Percentiles rank a stretch among this genome's conserved stretches.
These are phyloP conservation scores for Alternaria sp. DNA, from an alignment of 2,329 filamentous ascomycete species.

Conservation along the genomic window DNA sequence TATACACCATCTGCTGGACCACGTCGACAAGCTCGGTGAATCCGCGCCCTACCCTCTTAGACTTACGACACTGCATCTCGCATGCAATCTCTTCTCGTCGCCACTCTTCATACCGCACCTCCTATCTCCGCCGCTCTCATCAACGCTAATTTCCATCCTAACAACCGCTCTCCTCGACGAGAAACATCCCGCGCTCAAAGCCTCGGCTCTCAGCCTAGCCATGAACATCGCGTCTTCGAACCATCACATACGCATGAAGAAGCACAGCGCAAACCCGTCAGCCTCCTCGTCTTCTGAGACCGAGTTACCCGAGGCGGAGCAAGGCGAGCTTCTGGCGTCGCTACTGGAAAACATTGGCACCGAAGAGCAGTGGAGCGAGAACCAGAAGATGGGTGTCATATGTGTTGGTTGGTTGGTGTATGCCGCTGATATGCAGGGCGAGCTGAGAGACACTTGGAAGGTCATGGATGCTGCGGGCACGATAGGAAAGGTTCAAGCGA, in stretches of 20 bases:
- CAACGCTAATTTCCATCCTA: conserved; percentile 70
- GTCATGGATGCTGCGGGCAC: conserved; percentile 76
- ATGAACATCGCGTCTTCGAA: conserved; percentile 81
- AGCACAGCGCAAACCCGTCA: conserved; percentile 44
- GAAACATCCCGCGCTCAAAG: conserved; percentile 73
- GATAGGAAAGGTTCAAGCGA: conserved; percentile 51
- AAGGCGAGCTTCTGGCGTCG: conserved; percentile 82
- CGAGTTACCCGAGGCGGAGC: conserved; percentile 69
- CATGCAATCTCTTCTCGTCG: conserved; percentile 83
- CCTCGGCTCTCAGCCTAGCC: conserved; percentile 80
- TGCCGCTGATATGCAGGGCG: conserved; percentile 70
- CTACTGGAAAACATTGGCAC: conserved; percentile 73
- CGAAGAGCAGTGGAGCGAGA: conserved; percentile 65
- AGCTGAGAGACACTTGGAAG: conserved; percentile 78
- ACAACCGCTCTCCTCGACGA: conserved; percentile 81
- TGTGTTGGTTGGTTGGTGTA: conserved; percentile 80
- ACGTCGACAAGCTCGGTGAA: conserved; percentile 61
- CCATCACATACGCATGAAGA: conserved; percentile 67
- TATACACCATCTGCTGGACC: conserved; percentile 63
- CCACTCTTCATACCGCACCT: conserved; percentile 72
- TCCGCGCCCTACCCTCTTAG: conserved; percentile 79
- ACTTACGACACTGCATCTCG: conserved; percentile 81
- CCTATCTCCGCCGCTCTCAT: conserved; percentile 56
- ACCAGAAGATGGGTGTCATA: conserved; percentile 76
- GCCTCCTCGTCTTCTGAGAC: conserved; percentile 19